A percentile compares a stretch with the other conserved stretches of the same genome.
Conservation (phyloP, 1,284 basidiomycete genomes). For the Ceratobasidium sp. region DNA sequence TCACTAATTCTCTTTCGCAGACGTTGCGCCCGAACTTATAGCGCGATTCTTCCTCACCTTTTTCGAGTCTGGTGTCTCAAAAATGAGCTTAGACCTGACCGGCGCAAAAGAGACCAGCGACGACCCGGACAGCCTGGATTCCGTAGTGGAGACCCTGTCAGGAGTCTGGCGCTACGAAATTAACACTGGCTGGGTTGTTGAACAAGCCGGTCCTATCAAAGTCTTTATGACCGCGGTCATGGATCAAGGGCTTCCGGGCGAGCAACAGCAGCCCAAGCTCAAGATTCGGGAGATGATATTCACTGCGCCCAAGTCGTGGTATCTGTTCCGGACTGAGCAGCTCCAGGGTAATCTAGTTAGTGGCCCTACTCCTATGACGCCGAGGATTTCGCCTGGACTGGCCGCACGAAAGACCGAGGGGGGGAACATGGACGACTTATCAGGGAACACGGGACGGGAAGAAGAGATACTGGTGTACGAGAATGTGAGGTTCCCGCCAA, state of each 20-base stretch:
- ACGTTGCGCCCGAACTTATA: slow-evolving; percentile 21
- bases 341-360: slow-evolving; percentile 14
- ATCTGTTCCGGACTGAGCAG: slow-evolving; percentile 8
- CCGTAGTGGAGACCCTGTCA: neutral
- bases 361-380: slow-evolving; percentile 22
- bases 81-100: slow-evolving; percentile 21
- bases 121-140: neutral
- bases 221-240: neutral
- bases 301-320: slow-evolving; percentile 12
- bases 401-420: slow-evolving; percentile 14
- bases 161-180: slow-evolving; percentile 34
- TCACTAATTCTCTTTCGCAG: neutral
- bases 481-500: slow-evolving; percentile 23
- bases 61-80: slow-evolving; percentile 20
- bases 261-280: neutral
- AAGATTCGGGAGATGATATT: slow-evolving; percentile 15
- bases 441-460: neutral
- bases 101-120: slow-evolving; percentile 16
- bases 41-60: slow-evolving; percentile 27
- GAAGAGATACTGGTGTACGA: slow-evolving; percentile 22
- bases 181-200: slow-evolving; percentile 28
- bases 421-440: neutral
- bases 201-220: slow-evolving; percentile 15
- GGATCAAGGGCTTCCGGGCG: neutral
- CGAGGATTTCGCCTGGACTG: slow-evolving; percentile 33